These are phyloP conservation scores for Auricularia auricula-judae DNA, from an alignment of 768 basidiomycete genomes.

Conservation along the genomic window DNA sequence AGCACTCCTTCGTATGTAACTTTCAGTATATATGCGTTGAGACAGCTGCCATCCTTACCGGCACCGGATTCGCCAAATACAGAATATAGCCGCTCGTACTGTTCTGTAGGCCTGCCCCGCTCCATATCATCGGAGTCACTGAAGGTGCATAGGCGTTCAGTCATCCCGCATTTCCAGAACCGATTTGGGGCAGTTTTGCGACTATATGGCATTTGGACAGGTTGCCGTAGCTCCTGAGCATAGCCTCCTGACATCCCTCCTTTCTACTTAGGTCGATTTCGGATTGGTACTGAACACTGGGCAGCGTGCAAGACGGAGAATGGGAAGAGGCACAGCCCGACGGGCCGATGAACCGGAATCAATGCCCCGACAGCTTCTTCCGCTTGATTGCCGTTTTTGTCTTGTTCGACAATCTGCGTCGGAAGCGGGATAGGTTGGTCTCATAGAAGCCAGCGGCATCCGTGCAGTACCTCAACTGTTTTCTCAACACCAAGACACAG, in stretches of 20 bases:
- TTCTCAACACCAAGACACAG: too few relatives aligned
- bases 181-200: background rate
- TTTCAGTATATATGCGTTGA: background rate
- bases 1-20: background rate
- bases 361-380: too few relatives aligned
- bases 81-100: background rate
- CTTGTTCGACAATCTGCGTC: too few relatives aligned
- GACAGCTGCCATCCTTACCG: background rate
- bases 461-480: background rate
- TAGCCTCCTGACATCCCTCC: too few relatives aligned
- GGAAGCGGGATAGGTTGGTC: too few relatives aligned
- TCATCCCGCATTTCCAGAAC: background rate
- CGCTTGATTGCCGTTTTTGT: too few relatives aligned
- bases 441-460: background rate
- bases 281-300: too few relatives aligned
- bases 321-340: too few relatives aligned
- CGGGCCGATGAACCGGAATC: too few relatives aligned
- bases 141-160: background rate
- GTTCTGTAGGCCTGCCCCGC: background rate
- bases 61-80: background rate
- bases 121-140: background rate
- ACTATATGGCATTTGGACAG: background rate
- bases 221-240: background rate
- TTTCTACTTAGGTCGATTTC: too few relatives aligned
- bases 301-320: too few relatives aligned